Evolutionary conservation across 2,329 filamentous ascomycete species (phyloP).

Genomic region (Escovopsis sp.): DNA sequence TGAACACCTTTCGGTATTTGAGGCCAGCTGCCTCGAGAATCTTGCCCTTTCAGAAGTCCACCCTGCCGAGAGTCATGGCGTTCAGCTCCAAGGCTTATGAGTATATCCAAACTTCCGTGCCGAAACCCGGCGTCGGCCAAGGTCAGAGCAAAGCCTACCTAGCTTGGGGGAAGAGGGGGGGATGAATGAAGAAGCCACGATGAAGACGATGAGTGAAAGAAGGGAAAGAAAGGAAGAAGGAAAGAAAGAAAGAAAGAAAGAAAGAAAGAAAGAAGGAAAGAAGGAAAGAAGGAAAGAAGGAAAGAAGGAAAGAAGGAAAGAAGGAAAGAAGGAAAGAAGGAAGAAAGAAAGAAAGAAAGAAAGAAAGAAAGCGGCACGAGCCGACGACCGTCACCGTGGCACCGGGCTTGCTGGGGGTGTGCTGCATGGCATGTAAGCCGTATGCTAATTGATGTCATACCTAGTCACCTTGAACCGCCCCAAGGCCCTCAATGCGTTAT

Average conservation of each 20-base stretch:
- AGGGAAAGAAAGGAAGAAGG: too few relatives aligned
- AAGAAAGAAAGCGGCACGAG: not conserved
- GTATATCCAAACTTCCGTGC: conserved; percentile 66
- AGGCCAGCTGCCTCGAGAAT: conserved; percentile 37
- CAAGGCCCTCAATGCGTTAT: conserved; percentile 89
- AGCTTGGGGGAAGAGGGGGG: too few relatives aligned
- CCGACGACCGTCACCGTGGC: too few relatives aligned
- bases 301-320: too few relatives aligned
- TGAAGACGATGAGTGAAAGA: too few relatives aligned
- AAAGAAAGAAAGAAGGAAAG: not conserved
- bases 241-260: too few relatives aligned
- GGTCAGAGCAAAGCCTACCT: conserved; percentile 36
- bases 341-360: not conserved
- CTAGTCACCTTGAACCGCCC: conserved; percentile 85
- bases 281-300: not conserved
- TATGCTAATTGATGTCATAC: conserved; percentile 1
- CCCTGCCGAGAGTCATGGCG: conserved; percentile 38
- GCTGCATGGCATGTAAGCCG: not conserved
- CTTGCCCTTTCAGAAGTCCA: conserved; percentile 36
- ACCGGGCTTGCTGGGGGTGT: too few relatives aligned
- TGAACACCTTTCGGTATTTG: conserved; percentile 43
- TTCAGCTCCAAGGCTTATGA: conserved; percentile 53
- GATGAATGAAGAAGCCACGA: too few relatives aligned
- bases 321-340: too few relatives aligned
- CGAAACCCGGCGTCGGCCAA: conserved; percentile 78